Percentiles rank a stretch among this genome's conserved stretches.
Conservation (phyloP, 2,329 filamentous ascomycete species). For the Diaporthe humulicola region DNA sequence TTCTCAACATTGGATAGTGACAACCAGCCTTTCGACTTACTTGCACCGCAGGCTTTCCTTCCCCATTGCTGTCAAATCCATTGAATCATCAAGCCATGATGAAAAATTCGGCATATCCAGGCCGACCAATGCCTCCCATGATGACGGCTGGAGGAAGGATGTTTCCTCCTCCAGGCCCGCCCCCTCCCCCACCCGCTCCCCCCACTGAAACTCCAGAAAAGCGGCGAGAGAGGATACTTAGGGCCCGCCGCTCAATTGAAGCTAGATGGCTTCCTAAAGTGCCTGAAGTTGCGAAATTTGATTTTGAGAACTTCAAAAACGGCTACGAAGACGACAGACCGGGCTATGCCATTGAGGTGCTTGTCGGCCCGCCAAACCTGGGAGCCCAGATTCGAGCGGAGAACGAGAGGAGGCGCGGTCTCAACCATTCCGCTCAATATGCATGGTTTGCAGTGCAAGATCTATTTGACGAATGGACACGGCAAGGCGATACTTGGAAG, state of each 20-base stretch:
- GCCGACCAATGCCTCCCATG: not conserved
- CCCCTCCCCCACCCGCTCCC: not conserved
- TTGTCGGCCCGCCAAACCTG: slow-evolving; percentile 1
- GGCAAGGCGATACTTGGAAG: not conserved
- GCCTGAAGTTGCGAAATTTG: not conserved
- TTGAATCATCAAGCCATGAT: not conserved
- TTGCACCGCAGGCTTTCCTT: not conserved
- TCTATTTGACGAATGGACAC: not conserved
- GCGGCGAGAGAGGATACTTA: not conserved
- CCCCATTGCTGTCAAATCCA: not conserved
- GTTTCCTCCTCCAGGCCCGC: not conserved
- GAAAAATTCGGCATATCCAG: not conserved
- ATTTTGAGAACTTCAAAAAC: slow-evolving; percentile 12
- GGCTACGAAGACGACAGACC: not conserved
- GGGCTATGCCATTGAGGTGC: not conserved
- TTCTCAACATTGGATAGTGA: not conserved
- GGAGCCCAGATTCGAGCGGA: not conserved
- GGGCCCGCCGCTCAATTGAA: not conserved
- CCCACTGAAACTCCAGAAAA: not conserved
- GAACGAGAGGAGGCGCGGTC: not conserved
- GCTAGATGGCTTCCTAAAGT: slow-evolving; percentile 10
- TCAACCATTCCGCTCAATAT: not conserved
- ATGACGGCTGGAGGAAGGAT: not conserved
- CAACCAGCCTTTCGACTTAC: not conserved
- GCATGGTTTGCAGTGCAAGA: not conserved